Percentiles rank a stretch among this genome's conserved stretches.
Evolutionary conservation across 1,139 yeast species (phyloP).

Genomic region (Zygosaccharomyces sapae): DNA sequence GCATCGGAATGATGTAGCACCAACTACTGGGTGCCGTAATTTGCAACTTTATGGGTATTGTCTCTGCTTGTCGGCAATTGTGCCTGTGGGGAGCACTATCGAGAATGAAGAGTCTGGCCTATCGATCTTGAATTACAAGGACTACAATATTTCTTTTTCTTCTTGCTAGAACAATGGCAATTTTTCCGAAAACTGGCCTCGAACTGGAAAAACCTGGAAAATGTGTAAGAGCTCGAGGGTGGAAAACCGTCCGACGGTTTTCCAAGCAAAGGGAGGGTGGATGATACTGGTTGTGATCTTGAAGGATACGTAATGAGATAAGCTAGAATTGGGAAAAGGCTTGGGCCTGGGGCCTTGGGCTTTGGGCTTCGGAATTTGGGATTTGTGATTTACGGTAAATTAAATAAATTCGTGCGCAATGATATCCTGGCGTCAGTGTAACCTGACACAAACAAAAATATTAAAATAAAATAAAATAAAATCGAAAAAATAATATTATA

Average conservation of each 20-base stretch:
- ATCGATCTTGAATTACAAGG: background rate
- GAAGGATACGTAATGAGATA: background rate
- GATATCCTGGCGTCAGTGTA: slow-evolving; percentile 1
- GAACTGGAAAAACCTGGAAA: too few relatives aligned
- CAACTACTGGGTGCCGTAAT: slow-evolving; percentile 2
- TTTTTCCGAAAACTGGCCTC: too few relatives aligned
- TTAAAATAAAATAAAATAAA: background rate
- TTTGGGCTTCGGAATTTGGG: too few relatives aligned
- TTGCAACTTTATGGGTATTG: background rate
- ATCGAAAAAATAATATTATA: background rate
- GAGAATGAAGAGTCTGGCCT: background rate
- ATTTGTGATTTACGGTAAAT: background rate
- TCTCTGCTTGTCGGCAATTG: background rate
- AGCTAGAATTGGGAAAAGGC: background rate
- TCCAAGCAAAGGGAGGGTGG: too few relatives aligned
- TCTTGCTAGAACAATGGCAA: too few relatives aligned
- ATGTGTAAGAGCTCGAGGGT: background rate
- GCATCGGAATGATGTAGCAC: background rate
- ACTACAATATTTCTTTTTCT: too few relatives aligned
- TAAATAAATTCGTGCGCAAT: background rate
- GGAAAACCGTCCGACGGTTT: background rate
- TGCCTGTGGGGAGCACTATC: too few relatives aligned
- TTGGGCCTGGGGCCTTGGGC: background rate
- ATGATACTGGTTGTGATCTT: too few relatives aligned
- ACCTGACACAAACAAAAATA: slow-evolving; percentile 2